Evolutionary conservation across 768 basidiomycete species (phyloP).

Genomic region (Auricularia sp.): DNA sequence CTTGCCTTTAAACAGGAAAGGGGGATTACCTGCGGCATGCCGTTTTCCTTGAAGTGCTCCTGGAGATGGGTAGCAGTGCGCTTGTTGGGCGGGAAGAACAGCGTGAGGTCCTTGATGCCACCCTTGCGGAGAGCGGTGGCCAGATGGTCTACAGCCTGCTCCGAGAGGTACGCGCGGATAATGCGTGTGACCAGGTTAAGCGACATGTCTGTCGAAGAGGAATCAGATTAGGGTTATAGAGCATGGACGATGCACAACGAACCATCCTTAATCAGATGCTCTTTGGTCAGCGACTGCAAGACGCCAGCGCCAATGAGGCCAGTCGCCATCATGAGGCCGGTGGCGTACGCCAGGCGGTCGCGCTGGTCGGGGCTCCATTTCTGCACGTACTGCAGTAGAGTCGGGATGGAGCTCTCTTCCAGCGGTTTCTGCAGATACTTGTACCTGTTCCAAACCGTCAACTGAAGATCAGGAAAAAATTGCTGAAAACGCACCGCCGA

Average conservation of each 20-base stretch:
- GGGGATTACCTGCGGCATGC: conserved; percentile 38
- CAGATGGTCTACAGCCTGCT: conserved; percentile 86
- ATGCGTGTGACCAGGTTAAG: conserved; percentile 65
- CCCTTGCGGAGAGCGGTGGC: conserved; percentile 71
- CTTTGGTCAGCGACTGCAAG: conserved; percentile 76
- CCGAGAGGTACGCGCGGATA: conserved; percentile 70
- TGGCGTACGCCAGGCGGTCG: conserved; percentile 74
- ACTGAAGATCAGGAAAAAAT: neutral
- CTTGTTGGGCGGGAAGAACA: conserved; percentile 80
- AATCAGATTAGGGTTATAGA: neutral
- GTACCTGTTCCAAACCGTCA: conserved; percentile 47
- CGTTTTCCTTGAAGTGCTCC: conserved; percentile 76
- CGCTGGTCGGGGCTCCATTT: conserved; percentile 70
- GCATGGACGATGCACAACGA: neutral
- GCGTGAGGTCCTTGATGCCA: conserved; percentile 73
- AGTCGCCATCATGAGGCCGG: conserved; percentile 75
- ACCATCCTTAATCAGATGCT: conserved; percentile 85
- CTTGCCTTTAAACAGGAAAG: too few species aligned
- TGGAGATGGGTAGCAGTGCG: conserved; percentile 66
- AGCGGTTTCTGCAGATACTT: conserved; percentile 98
- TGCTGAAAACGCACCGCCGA: conserved; percentile 51
- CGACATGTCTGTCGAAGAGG: conserved; percentile 49
- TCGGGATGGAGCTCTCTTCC: conserved; percentile 73
- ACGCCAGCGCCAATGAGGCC: conserved; percentile 70
- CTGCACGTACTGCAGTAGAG: conserved; percentile 79